Percentiles rank a stretch among this genome's conserved stretches.
Evolutionary conservation across 345 rosid genomes (phyloP).

Genomic region (Pelargonium nanum): DNA sequence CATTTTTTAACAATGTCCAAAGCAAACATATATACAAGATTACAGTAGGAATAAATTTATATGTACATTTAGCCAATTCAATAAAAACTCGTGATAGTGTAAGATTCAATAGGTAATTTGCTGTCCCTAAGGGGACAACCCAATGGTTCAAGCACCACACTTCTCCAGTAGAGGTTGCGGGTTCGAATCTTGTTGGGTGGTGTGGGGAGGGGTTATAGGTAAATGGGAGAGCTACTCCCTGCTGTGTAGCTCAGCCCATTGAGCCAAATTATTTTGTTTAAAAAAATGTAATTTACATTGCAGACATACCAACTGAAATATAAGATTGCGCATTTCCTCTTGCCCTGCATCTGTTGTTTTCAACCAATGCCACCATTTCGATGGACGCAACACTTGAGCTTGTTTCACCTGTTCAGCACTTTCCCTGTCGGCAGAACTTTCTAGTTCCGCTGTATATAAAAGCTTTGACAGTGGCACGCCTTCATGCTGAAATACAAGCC

Average conservation of each 20-base stretch:
- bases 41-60: not conserved
- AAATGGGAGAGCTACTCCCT: no score
- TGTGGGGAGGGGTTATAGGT: no score
- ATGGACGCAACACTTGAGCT: slow-evolving; percentile 58
- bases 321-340: slow-evolving; percentile 75
- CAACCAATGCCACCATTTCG: slow-evolving; percentile 97
- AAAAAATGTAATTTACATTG: slow-evolving; percentile 13
- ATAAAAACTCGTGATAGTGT: slow-evolving; percentile 8
- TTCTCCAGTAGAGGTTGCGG: no score
- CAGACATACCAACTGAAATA: slow-evolving; percentile 70
- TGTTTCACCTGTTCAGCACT: slow-evolving; percentile 45
- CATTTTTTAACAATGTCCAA: no score
- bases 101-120: slow-evolving; percentile 1
- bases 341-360: slow-evolving; percentile 74
- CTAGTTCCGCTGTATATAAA: slow-evolving; percentile 57
- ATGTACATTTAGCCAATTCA: not conserved
- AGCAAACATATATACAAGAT: not conserved
- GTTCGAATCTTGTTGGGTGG: no score
- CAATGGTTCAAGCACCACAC: no score
- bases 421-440: slow-evolving; percentile 26
- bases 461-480: slow-evolving; percentile 80
- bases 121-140: no score
- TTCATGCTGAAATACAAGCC: slow-evolving; percentile 89
- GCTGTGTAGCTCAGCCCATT: no score
- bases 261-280: no score